Evolutionary conservation across 2,329 filamentous ascomycete genomes (phyloP).

Genomic region (Emergomyces pasteurianus): DNA sequence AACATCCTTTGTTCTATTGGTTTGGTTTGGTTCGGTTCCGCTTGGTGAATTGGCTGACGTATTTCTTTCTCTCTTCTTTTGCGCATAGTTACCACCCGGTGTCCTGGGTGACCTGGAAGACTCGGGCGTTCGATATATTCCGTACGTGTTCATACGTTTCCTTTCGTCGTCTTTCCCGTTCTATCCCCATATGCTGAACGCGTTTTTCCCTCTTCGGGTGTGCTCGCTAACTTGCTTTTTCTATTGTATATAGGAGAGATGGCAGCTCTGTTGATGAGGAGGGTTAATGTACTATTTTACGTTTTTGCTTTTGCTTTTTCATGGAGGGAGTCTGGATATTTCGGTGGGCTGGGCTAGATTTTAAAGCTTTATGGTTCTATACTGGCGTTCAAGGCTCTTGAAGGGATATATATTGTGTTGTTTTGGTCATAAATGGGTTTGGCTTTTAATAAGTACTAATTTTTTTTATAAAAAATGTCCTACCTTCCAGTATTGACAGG

Average conservation of each 20-base stretch:
- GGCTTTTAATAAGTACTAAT: background rate
- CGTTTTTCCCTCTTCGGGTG: background rate
- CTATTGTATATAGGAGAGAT: slow-evolving; percentile 25
- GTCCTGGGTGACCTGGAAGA: slow-evolving; percentile 45
- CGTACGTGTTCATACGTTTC: slow-evolving; percentile 28
- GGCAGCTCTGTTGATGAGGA: slow-evolving; percentile 37
- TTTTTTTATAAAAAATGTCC: background rate
- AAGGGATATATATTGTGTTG: background rate
- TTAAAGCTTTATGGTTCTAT: background rate
- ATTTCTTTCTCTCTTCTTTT: background rate
- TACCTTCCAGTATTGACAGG: background rate
- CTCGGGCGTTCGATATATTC: slow-evolving; percentile 50
- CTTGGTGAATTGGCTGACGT: background rate
- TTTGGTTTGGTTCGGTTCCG: background rate
- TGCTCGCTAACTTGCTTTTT: background rate
- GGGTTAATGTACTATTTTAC: slow-evolving; percentile 11
- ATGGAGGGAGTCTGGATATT: background rate
- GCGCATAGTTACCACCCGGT: slow-evolving; percentile 43
- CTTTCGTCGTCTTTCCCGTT: background rate
- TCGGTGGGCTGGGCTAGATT: background rate
- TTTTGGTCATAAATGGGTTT: background rate
- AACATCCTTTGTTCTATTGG: background rate
- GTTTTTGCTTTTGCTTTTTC: background rate
- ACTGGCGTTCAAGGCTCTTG: background rate
- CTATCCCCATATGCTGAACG: background rate